phyloP scores from a whole-genome alignment of 169 alveolate species.

The Besnoitia besnoiti region DNA sequence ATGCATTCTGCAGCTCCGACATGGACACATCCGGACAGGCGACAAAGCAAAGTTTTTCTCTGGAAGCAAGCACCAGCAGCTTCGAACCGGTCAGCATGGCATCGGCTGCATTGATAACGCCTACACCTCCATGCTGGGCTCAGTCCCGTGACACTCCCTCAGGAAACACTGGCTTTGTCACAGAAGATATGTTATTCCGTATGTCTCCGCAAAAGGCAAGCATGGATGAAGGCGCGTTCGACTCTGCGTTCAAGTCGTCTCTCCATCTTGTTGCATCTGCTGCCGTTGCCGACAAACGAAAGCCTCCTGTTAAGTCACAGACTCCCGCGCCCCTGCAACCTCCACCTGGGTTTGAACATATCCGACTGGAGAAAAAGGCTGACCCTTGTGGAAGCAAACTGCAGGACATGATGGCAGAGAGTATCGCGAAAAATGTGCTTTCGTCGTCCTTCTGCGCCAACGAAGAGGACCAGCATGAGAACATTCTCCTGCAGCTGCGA shows the following conservation, averaged over 20 bases:
- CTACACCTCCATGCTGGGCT: background rate
- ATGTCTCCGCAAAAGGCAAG: background rate
- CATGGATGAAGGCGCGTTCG: background rate
- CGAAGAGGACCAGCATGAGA: constrained; percentile 18
- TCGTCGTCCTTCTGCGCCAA: background rate
- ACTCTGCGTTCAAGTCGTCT: background rate
- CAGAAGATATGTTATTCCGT: background rate
- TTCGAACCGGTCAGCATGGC: background rate
- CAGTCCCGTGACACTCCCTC: background rate
- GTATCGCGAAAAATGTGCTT: background rate
- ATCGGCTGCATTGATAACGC: background rate
- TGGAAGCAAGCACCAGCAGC: background rate
- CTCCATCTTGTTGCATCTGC: background rate
- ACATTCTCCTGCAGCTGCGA: background rate
- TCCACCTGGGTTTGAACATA: constrained; percentile 30
- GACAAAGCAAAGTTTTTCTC: background rate
- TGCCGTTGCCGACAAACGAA: background rate
- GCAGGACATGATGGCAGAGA: background rate
- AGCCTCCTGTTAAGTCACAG: background rate
- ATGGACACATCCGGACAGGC: background rate
- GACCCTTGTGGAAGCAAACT: background rate
- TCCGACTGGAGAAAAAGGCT: background rate
- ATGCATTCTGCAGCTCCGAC: no score
- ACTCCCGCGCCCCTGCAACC: background rate
- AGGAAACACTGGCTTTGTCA: background rate